These are phyloP conservation scores for Posidonia oceanica DNA, from an alignment of 116 monocot species.

Conservation along the genomic window DNA sequence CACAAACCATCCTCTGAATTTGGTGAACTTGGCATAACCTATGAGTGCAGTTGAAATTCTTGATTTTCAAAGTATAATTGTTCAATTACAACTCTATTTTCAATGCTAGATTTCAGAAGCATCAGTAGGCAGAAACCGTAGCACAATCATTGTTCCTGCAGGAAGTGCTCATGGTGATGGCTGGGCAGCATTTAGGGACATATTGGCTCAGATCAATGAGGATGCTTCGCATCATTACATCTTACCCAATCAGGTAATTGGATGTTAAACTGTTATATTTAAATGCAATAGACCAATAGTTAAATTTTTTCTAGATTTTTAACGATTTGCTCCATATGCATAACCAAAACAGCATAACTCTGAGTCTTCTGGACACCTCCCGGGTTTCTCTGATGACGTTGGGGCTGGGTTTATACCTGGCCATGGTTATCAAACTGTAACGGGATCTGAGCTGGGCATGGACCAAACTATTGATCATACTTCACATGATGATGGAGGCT, in stretches of 20 bases:
- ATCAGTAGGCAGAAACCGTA: constrained; percentile 52
- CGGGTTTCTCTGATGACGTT: constrained; percentile 34
- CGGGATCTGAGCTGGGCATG: constrained; percentile 33
- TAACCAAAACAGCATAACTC: constrained; percentile 12
- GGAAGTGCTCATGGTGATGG: constrained; percentile 53
- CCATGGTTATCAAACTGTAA: constrained; percentile 22
- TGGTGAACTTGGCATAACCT: no score
- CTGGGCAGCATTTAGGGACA: constrained; percentile 49
- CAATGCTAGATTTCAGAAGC: constrained; percentile 42
- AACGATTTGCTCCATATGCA: neutral
- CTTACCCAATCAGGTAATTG: constrained; percentile 27
- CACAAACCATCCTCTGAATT: no score
- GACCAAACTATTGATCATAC: constrained; percentile 37
- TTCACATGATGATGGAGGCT: constrained; percentile 33
- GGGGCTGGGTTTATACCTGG: constrained; percentile 78
- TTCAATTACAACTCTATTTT: no score
- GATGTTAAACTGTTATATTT: neutral
- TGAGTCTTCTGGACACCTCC: constrained; percentile 11
- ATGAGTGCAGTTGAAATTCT: no score
- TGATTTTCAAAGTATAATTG: no score
- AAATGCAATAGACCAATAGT: neutral
- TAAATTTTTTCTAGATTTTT: neutral
- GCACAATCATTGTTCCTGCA: constrained; percentile 66
- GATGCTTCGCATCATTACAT: constrained; percentile 27
- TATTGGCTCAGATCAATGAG: constrained; percentile 49